A percentile compares a stretch with the other conserved stretches of the same genome.
Conservation (phyloP, 2,329 filamentous ascomycete genomes). For the Monilinia fructigena region DNA sequence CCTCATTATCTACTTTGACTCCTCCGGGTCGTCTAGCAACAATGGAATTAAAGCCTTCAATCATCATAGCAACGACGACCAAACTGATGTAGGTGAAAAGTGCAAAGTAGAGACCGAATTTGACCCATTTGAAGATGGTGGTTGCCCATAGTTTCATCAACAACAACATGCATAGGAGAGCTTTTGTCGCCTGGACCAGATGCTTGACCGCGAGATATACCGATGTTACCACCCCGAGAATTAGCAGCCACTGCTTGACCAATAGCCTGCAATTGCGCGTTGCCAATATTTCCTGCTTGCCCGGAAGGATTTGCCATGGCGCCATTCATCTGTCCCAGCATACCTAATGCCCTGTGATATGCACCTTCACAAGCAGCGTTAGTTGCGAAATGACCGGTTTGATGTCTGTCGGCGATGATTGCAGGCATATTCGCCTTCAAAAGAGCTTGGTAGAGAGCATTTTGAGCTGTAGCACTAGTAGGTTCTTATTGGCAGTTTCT, state of each 20-base stretch:
- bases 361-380: constrained; percentile 75
- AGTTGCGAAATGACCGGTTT: constrained; percentile 79
- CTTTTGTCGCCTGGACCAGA: constrained; percentile 68
- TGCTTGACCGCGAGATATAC: constrained; percentile 48
- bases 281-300: constrained; percentile 47
- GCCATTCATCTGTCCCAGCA: constrained; percentile 49
- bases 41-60: constrained; percentile 76
- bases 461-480: constrained; percentile 80
- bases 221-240: constrained; percentile 63
- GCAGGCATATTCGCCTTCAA: constrained; percentile 90
- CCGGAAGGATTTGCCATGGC: constrained; percentile 29
- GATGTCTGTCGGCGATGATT: constrained; percentile 86
- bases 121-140: constrained; percentile 85
- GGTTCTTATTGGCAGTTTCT: constrained; percentile 90
- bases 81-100: constrained; percentile 77
- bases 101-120: constrained; percentile 76
- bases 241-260: constrained; percentile 79
- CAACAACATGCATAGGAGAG: constrained; percentile 89
- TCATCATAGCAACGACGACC: constrained; percentile 74
- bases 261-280: constrained; percentile 71
- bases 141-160: constrained; percentile 81
- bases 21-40: constrained; percentile 53
- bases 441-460: constrained; percentile 89
- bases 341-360: constrained; percentile 73
- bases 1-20: constrained; percentile 66